Percentiles rank a stretch among this genome's conserved stretches.
phyloP scores from a whole-genome alignment of 768 basidiomycete species.

The Trichaptum fuscoviolaceum region DNA sequence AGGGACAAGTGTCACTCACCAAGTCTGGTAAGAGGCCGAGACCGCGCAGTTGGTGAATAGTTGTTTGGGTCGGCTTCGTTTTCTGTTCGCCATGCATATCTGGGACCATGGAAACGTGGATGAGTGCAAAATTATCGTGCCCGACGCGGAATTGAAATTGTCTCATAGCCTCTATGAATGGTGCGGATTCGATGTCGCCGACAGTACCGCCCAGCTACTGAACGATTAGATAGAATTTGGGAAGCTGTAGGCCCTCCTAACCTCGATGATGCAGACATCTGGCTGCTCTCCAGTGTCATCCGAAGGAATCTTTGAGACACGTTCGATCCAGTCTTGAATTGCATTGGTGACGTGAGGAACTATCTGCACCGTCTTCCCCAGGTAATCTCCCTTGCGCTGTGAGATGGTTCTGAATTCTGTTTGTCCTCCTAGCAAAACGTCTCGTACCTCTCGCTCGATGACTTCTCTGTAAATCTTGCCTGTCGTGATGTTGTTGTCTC shows the following conservation, averaged over 20 bases:
- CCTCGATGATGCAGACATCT: conserved; percentile 97
- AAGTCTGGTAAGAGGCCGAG: conserved; percentile 91
- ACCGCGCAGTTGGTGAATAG: conserved; percentile 88
- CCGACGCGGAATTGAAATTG: conserved; percentile 99
- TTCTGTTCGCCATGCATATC: conserved; percentile 99
- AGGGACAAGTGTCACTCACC: conserved; percentile 39
- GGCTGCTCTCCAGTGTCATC: conserved; percentile 91
- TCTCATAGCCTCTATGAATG: conserved; percentile 98
- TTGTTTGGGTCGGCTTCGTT: conserved; percentile 98
- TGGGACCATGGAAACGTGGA: conserved; percentile 97
- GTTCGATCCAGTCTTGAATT: conserved; percentile 98
- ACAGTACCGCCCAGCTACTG: conserved; percentile 94
- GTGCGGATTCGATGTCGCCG: conserved; percentile 97
- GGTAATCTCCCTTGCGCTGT: conserved; percentile 79
- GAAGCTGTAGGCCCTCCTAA: conserved; percentile 26
- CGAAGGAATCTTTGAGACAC: conserved; percentile 89
- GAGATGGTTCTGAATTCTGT: neutral
- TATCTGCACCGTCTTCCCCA: conserved; percentile 95
- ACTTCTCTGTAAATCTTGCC: conserved; percentile 97
- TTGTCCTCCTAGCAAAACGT: neutral
- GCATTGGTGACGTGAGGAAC: conserved; percentile 96
- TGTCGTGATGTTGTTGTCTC: conserved; percentile 97
- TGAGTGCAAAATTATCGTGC: conserved; percentile 91
- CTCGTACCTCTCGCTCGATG: conserved; percentile 89
- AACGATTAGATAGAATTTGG: neutral